Evolutionary conservation across 345 rosid genomes (phyloP), one percentile per base, ranked within the genome.

Genomic region (Boechera stricta): DNA sequence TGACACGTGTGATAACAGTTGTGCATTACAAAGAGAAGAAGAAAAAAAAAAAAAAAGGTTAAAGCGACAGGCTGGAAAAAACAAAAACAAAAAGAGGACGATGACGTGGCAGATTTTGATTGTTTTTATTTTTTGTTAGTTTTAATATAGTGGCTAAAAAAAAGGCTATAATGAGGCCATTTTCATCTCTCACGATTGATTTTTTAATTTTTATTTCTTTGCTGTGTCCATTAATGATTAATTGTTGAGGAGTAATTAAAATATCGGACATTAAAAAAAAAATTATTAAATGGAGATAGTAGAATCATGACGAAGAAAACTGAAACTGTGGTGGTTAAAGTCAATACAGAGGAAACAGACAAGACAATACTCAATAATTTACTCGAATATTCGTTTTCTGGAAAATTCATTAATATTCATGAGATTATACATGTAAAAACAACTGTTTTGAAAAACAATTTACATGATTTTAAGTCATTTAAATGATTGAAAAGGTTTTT

Each of bases 1-100:
- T 48, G 84, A 85, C 85, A 85, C 84, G 82, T 80, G 84, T 64
- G 55, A 24, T 4, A 47, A 72, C 69, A 64, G 73, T 66, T 78
- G 82, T 29, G 60, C 21, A 5, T 16, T 39, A 4, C 5, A 60
- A 79, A 33, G 42, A 41, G 71, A 52, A 65, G 42, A 2, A 44
- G 2, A 3, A 52, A 57, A 39, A 36, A 48, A 16, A 52, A 57
- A 58, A 35, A 38, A 74, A 49, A 5, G 13, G 62, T 11, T 6
- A 48, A 7, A 39, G 63, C 76, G 81, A 80, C 83, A 72, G 78
- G 58, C 77, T 75, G 80, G 76, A 65, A 11, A 38, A 12, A 41
- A 21, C 21, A 21, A 21, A 10, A 39, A 4, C 3, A 28, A 6
- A 10, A 24, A 65, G 60, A 18, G 4, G 5, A 12, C 18, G 41